phyloP scores from a whole-genome alignment of 139 green algal species.

The Parachlorella kessleri region DNA sequence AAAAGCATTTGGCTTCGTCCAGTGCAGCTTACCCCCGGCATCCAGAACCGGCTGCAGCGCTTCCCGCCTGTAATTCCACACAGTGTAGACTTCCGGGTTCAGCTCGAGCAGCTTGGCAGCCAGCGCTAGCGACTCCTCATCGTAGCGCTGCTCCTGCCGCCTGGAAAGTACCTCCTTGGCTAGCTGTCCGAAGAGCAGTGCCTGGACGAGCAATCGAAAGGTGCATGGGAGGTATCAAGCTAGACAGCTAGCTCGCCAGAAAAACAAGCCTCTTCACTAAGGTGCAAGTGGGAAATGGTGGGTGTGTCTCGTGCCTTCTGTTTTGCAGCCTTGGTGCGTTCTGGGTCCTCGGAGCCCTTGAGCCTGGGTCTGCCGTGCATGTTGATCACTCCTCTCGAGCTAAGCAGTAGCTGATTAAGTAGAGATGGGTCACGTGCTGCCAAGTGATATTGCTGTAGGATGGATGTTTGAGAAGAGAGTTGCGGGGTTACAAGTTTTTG shows the following conservation, averaged over 20 bases:
- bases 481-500: no score
- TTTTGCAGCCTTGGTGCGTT: constrained; percentile 33
- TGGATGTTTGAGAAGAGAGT: no score
- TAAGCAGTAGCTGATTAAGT: no score
- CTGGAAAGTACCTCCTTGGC: constrained; percentile 54
- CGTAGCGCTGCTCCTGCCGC: constrained; percentile 7
- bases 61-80: constrained; percentile 91
- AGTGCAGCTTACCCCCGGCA: constrained; percentile 48
- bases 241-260: no score
- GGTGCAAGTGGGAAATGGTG: no score
- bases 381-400: no score
- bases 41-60: constrained; percentile 48
- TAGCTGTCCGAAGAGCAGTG: constrained; percentile 48
- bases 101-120: constrained; percentile 69
- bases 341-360: constrained; percentile 34
- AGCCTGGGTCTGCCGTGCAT: constrained; percentile 44
- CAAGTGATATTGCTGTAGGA: background rate
- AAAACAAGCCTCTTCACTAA: no score
- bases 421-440: background rate
- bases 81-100: constrained; percentile 91
- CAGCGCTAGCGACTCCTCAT: constrained; percentile 41
- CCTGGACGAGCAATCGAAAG: constrained; percentile 35
- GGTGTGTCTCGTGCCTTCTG: constrained; percentile 23
- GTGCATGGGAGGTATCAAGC: background rate
- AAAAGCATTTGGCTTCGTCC: no score